phyloP scores from a whole-genome alignment of 2,329 filamentous ascomycete genomes.

The Xylaria arbuscula region DNA sequence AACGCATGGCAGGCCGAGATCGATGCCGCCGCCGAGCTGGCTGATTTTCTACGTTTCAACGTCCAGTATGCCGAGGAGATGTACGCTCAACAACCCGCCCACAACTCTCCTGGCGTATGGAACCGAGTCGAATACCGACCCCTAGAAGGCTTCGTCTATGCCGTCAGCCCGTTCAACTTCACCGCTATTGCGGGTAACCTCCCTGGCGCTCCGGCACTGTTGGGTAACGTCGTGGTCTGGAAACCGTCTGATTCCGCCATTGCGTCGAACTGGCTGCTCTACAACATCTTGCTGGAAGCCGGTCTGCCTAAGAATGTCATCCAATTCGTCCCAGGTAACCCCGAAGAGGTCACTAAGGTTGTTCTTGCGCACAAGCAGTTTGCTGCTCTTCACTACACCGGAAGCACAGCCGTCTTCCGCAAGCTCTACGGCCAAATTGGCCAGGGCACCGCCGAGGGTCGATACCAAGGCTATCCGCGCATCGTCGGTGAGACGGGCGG shows the following conservation, averaged over 20 bases:
- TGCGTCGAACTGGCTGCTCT: slow-evolving; percentile 89
- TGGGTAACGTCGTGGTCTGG: slow-evolving; percentile 96
- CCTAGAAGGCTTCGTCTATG: slow-evolving; percentile 95
- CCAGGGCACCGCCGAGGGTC: slow-evolving; percentile 80
- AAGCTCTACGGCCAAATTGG: slow-evolving; percentile 89
- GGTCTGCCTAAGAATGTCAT: slow-evolving; percentile 90
- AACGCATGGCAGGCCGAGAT: slow-evolving; percentile 99
- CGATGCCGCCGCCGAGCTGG: slow-evolving; percentile 90
- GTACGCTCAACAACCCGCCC: slow-evolving; percentile 85
- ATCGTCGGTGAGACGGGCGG: slow-evolving; percentile 92
- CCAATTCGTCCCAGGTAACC: slow-evolving; percentile 91
- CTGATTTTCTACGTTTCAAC: slow-evolving; percentile 94
- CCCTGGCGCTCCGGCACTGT: slow-evolving; percentile 81
- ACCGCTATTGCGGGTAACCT: slow-evolving; percentile 94
- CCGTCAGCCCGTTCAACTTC: slow-evolving; percentile 96
- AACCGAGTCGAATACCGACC: slow-evolving; percentile 91
- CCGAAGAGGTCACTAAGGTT: slow-evolving; percentile 82
- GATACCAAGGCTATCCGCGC: slow-evolving; percentile 85
- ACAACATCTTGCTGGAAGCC: slow-evolving; percentile 90
- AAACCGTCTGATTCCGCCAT: slow-evolving; percentile 93
- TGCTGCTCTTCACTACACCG: slow-evolving; percentile 93
- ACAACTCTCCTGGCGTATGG: slow-evolving; percentile 87
- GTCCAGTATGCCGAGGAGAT: slow-evolving; percentile 93
- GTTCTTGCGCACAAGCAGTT: slow-evolving; percentile 83
- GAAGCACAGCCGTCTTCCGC: slow-evolving; percentile 91